Percentiles rank a stretch among this genome's conserved stretches.
Evolutionary conservation across 441 rosid genomes (phyloP).

Genomic region (Viola pubescens): DNA sequence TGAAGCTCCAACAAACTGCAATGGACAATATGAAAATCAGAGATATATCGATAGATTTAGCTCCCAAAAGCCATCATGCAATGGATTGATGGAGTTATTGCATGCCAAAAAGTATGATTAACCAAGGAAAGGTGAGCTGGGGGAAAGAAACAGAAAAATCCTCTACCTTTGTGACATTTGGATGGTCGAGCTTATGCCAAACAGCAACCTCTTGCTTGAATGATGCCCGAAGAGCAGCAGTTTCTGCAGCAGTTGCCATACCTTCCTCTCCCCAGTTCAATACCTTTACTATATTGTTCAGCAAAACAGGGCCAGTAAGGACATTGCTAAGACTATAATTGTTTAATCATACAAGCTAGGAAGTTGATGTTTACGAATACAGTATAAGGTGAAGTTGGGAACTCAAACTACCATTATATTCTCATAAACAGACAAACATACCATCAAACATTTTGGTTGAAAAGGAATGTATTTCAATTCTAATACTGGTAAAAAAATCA

Average conservation of each 20-base stretch:
- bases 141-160: too few relatives aligned
- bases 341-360: not conserved
- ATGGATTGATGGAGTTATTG: not conserved
- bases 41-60: not conserved
- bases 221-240: constrained; percentile 57
- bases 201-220: constrained; percentile 81
- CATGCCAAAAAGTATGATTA: not conserved
- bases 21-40: not conserved
- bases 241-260: constrained; percentile 60
- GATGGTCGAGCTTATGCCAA: constrained; percentile 84
- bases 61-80: constrained; percentile 1
- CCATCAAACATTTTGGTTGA: not conserved
- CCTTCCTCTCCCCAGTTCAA: constrained; percentile 90
- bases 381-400: not conserved
- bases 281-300: constrained; percentile 41
- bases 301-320: constrained; percentile 16
- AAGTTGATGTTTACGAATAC: not conserved
- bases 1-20: constrained; percentile 72
- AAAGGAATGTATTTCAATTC: too few relatives aligned
- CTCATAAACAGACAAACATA: not conserved
- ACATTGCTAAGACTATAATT: constrained; percentile 9
- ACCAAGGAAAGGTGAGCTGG: not conserved
- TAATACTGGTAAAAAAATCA: too few relatives aligned
- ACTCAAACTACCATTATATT: not conserved
- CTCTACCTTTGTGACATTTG: constrained; percentile 71